Conservation (phyloP, 495 filamentous ascomycete genomes). For the Copromyces sp. region DNA sequence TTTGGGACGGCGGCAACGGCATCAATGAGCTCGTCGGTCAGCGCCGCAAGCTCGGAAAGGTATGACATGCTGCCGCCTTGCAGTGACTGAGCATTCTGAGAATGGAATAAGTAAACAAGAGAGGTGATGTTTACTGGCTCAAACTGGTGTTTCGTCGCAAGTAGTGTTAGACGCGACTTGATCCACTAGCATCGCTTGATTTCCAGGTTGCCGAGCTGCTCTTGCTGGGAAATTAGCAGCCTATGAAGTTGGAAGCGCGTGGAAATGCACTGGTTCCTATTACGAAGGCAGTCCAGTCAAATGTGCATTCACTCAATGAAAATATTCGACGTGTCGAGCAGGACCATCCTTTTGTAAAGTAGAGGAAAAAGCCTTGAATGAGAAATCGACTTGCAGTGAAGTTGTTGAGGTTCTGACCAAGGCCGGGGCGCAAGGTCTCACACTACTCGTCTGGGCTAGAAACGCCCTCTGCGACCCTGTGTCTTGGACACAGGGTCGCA, state of each 20-base stretch:
- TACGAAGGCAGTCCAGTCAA: not conserved
- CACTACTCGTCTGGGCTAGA: too few species aligned
- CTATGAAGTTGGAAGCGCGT: not conserved
- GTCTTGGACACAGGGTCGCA: too few species aligned
- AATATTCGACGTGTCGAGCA: not conserved
- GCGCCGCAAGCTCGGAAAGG: conserved; percentile 33
- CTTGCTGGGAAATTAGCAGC: not conserved
- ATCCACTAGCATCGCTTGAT: not conserved
- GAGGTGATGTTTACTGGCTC: not conserved
- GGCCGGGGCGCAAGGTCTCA: not conserved
- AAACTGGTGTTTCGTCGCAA: not conserved
- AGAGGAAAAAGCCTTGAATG: not conserved
- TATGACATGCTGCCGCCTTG: conserved; percentile 34
- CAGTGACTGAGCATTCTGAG: conserved; percentile 7
- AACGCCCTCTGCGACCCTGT: too few species aligned
- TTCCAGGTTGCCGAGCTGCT: not conserved
- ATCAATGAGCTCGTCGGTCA: conserved; percentile 46
- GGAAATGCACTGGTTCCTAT: not conserved
- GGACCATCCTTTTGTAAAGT: not conserved
- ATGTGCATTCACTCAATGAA: not conserved
- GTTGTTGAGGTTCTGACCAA: not conserved
- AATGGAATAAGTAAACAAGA: not conserved
- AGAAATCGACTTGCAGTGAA: not conserved
- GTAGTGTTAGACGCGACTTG: not conserved
- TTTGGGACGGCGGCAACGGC: conserved; percentile 25